Percentiles rank a stretch among this genome's conserved stretches.
These are phyloP conservation scores for Prunella vulgaris DNA, from an alignment of 257 asterid species.

Conservation along the genomic window DNA sequence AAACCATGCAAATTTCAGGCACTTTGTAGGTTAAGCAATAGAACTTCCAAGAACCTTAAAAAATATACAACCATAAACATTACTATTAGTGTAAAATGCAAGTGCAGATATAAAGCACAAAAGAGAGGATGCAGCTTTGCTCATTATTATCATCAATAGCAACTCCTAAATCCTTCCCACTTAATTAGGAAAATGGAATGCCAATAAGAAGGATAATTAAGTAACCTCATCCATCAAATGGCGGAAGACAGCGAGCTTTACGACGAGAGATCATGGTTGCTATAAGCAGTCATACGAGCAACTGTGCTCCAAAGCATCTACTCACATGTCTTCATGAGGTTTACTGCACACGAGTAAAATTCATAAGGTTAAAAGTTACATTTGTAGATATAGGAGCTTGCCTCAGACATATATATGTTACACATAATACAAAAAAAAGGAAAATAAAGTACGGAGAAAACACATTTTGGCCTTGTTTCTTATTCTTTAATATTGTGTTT, in stretches of 20 bases:
- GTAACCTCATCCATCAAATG: neutral
- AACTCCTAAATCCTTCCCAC: neutral
- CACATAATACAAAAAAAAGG: too few relatives aligned
- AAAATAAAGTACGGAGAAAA: neutral
- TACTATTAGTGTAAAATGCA: neutral
- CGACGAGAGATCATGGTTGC: neutral
- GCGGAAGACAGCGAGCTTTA: neutral
- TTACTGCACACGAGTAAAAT: neutral
- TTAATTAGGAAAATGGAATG: neutral
- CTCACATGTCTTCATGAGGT: neutral
- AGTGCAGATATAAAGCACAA: neutral
- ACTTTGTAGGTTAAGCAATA: too few relatives aligned
- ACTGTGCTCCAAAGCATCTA: neutral
- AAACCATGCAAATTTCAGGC: too few relatives aligned
- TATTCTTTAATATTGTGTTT: neutral
- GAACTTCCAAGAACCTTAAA: neutral
- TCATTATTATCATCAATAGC: neutral
- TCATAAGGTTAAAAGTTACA: neutral
- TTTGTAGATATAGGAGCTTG: neutral
- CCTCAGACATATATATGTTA: neutral
- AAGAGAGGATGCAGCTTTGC: neutral
- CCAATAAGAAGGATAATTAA: neutral
- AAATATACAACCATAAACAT: neutral
- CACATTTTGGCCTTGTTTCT: neutral
- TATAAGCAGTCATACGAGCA: neutral